Percentiles rank a stretch among this genome's conserved stretches.
phyloP scores from a whole-genome alignment of 2,329 filamentous ascomycete genomes.

The Fusarium sp. region DNA sequence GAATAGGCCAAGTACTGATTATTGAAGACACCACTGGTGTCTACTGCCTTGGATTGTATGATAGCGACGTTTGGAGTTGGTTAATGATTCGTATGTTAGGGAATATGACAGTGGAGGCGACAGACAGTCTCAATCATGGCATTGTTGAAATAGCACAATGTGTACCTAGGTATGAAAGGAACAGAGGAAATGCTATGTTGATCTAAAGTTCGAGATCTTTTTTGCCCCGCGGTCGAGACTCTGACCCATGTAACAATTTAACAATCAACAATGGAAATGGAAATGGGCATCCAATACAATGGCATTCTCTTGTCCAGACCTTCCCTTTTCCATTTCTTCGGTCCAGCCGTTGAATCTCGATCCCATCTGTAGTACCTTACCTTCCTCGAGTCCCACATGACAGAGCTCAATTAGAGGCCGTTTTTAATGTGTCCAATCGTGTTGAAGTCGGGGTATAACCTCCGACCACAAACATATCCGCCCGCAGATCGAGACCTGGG shows the following conservation, averaged over 20 bases:
- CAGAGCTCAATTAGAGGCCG: not conserved
- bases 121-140: not conserved
- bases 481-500: constrained; percentile 4
- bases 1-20: not conserved
- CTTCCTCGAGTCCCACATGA: constrained; percentile 14
- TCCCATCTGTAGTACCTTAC: not conserved
- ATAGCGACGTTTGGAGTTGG: not conserved
- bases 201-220: not conserved
- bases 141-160: constrained; percentile 1
- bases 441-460: constrained; percentile 10
- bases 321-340: constrained; percentile 7
- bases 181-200: constrained; percentile 13
- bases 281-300: not conserved
- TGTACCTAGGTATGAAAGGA: not conserved
- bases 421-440: constrained; percentile 3
- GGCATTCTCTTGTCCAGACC: not conserved
- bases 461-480: constrained; percentile 8
- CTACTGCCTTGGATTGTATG: not conserved
- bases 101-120: not conserved
- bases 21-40: not conserved
- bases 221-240: not conserved
- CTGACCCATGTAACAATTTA: not conserved
- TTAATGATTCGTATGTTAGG: not conserved
- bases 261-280: not conserved
- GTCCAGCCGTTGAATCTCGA: constrained; percentile 26